Evolutionary conservation across 2,329 filamentous ascomycete genomes (phyloP).

Genomic region (Trichophyton verrucosum): DNA sequence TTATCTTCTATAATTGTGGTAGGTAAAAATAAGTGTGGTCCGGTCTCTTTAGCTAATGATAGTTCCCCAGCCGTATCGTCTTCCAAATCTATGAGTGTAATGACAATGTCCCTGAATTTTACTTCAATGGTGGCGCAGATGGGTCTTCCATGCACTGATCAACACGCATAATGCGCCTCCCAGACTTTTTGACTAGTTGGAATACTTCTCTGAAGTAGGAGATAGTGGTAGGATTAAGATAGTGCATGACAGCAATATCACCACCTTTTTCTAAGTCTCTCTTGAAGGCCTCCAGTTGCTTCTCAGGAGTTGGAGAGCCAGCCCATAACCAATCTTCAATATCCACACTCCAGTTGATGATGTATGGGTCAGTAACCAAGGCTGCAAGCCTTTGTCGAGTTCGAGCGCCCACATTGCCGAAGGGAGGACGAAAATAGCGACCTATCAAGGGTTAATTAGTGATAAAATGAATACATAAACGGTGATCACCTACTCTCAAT

Average conservation of each 20-base stretch:
- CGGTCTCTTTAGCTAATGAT: background rate
- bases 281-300: conserved; percentile 54
- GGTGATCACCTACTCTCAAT: conserved; percentile 23
- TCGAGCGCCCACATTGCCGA: conserved; percentile 54
- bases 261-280: conserved; percentile 51
- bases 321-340: conserved; percentile 62
- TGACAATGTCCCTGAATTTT: background rate
- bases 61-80: background rate
- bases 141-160: conserved; percentile 56
- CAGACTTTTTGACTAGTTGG: conserved; percentile 48
- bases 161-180: conserved; percentile 53
- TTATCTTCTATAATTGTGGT: background rate
- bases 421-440: conserved; percentile 56
- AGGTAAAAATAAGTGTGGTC: background rate
- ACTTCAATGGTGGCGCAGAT: conserved; percentile 36
- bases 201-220: conserved; percentile 54
- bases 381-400: conserved; percentile 51
- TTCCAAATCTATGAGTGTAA: background rate
- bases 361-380: conserved; percentile 40
- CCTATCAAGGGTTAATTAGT: conserved; percentile 19
- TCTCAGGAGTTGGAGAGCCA: conserved; percentile 48
- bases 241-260: conserved; percentile 56
- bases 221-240: conserved; percentile 53
- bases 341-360: conserved; percentile 58
- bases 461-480: background rate